Conservation (phyloP, 2,329 filamentous ascomycete genomes). For the Phialemonium atrogriseum region DNA sequence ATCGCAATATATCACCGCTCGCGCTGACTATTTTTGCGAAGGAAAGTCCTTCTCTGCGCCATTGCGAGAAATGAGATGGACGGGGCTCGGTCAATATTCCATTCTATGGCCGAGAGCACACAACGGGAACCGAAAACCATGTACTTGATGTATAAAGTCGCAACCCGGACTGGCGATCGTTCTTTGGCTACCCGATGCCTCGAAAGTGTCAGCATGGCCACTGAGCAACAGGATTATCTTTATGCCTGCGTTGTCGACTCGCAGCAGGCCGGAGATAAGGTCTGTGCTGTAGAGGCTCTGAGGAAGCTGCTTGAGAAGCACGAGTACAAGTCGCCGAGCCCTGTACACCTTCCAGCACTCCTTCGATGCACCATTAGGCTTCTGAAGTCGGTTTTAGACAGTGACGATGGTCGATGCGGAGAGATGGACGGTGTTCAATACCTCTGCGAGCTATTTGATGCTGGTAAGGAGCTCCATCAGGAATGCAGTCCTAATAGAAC, state of each 20-base stretch:
- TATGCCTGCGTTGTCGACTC: conserved; percentile 78
- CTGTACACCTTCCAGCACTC: conserved; percentile 53
- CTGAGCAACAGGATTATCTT: conserved; percentile 53
- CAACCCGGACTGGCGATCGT: conserved; percentile 49
- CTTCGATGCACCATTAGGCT: conserved; percentile 53
- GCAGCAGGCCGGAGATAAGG: conserved; percentile 53
- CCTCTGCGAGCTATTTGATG: conserved; percentile 11
- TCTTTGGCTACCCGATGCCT: conserved; percentile 57
- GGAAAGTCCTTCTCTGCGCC: conserved; percentile 66
- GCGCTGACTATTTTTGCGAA: too few relatives aligned
- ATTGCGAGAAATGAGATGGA: conserved; percentile 48
- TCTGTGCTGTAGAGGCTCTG: conserved; percentile 50
- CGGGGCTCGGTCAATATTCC: conserved; percentile 46
- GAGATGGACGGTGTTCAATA: conserved; percentile 3
- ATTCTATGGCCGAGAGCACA: conserved; percentile 47
- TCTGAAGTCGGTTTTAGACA: conserved; percentile 32
- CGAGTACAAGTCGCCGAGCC: conserved; percentile 34
- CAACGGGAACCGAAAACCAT: conserved; percentile 57
- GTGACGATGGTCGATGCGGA: conserved; percentile 4
- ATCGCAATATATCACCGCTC: too few relatives aligned
- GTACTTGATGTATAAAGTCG: conserved; percentile 69
- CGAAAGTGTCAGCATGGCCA: conserved; percentile 43
- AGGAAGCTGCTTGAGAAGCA: conserved; percentile 51
- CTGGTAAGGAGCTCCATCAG: conserved; percentile 7
- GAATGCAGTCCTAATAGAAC: too few relatives aligned